Percentiles rank a stretch among this genome's conserved stretches.
Conservation (phyloP, 345 rosid genomes). For the Isatis tinctoria region DNA sequence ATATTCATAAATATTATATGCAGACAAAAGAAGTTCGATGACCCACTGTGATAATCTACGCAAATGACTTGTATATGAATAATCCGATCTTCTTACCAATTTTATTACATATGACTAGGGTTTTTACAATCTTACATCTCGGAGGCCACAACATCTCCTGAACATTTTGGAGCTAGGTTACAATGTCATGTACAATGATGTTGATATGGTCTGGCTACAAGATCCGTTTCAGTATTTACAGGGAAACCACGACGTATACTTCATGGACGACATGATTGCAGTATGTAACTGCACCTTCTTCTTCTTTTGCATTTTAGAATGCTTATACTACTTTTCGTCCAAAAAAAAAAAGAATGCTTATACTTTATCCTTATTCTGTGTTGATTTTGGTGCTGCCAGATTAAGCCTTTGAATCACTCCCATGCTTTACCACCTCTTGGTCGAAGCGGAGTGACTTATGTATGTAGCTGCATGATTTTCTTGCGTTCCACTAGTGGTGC, state of each 20-base stretch:
- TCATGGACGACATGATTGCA: slow-evolving; percentile 73
- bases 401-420: neutral
- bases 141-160: slow-evolving; percentile 53
- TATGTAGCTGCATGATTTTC: slow-evolving; percentile 22
- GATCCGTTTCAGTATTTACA: slow-evolving; percentile 74
- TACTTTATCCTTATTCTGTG: neutral
- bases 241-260: slow-evolving; percentile 88
- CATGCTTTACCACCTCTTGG: neutral
- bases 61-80: neutral
- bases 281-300: slow-evolving; percentile 36
- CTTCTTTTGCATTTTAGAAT: neutral
- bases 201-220: slow-evolving; percentile 40
- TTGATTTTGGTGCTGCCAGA: neutral
- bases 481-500: slow-evolving; percentile 2
- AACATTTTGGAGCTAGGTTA: slow-evolving; percentile 23
- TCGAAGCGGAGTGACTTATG: neutral
- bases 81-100: neutral
- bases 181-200: slow-evolving; percentile 20
- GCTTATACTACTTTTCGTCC: no score
- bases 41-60: neutral
- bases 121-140: slow-evolving; percentile 78
- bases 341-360: no score
- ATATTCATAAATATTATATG: neutral
- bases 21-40: neutral
- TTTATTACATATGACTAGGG: slow-evolving; percentile 40